phyloP scores from a whole-genome alignment of 805 yeast genomes.

The Hanseniaspora lachancei region DNA sequence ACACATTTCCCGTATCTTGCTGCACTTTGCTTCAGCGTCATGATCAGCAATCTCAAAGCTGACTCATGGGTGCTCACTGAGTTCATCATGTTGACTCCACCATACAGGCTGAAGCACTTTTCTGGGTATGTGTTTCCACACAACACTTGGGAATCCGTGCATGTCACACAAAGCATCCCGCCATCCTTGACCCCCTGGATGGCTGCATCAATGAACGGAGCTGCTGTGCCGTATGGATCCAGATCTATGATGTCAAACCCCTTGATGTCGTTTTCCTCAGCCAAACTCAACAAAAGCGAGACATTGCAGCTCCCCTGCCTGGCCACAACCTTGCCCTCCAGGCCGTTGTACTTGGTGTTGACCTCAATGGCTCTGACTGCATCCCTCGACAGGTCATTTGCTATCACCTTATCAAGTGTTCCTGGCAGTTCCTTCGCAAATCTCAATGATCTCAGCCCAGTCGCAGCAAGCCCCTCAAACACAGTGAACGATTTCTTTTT shows the following conservation, averaged over 20 bases:
- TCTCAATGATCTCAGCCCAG: slow-evolving; percentile 87
- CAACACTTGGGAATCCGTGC: slow-evolving; percentile 89
- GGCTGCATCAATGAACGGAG: slow-evolving; percentile 91
- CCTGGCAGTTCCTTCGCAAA: slow-evolving; percentile 81
- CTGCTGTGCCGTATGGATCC: slow-evolving; percentile 96
- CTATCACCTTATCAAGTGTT: slow-evolving; percentile 54
- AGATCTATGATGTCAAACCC: slow-evolving; percentile 77
- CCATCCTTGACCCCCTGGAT: slow-evolving; percentile 70
- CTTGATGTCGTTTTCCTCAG: slow-evolving; percentile 26
- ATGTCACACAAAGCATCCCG: slow-evolving; percentile 79
- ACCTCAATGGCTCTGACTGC: slow-evolving; percentile 73
- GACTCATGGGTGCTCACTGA: slow-evolving; percentile 81
- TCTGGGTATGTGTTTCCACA: slow-evolving; percentile 97
- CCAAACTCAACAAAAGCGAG: slow-evolving; percentile 44
- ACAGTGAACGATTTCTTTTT: slow-evolving; percentile 36
- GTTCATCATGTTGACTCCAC: slow-evolving; percentile 76
- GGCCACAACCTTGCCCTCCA: slow-evolving; percentile 44
- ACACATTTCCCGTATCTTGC: slow-evolving; percentile 79
- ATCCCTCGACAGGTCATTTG: slow-evolving; percentile 75
- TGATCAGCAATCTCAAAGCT: slow-evolving; percentile 73
- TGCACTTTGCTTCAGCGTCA: slow-evolving; percentile 65
- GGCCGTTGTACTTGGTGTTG: slow-evolving; percentile 56
- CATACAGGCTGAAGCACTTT: slow-evolving; percentile 87
- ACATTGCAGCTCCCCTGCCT: slow-evolving; percentile 85
- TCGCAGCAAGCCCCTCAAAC: slow-evolving; percentile 84